Evolutionary conservation across 2,329 filamentous ascomycete genomes (phyloP), one percentile per base, ranked within the genome.

Genomic region (Clarireedia hainanense): DNA sequence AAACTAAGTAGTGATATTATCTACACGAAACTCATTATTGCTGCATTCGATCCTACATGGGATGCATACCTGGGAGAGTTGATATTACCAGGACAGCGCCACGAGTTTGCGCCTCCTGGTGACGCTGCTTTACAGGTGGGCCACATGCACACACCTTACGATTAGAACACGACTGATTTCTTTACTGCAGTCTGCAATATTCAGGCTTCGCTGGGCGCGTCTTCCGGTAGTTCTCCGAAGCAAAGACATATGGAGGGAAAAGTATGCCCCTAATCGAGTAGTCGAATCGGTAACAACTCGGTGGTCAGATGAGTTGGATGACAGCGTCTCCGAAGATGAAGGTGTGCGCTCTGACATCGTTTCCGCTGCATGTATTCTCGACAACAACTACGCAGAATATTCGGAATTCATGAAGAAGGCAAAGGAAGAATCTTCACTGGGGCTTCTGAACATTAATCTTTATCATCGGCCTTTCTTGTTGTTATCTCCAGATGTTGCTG

Each of bases 191-290:
- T 58, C 59, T 40, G 30, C 54, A 12, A 52, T 67, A n/a, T 46
- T 69, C 34, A 58, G 57, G 20, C 67, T 62, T 58, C 60, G 65
- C n/a, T 69, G 66, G 66, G 63, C 64, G 24, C 58, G 55, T 20
- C 37, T 67, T 17, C 46, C 60, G 9, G 14, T 64, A 3, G 53
- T 68, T 17, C 37, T 65, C 14, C 59, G 57, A 50, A 60, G 63
- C 7, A 63, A 65, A 58, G 60, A 63, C 26, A 26, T 42, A 9
- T 68, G 65, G 63, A 43, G 62, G 23, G 43, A 60, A 39, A 64
- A 50, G 40, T 51, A 60, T 43, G 55, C 55, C 4, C 26, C 6
- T 34, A 27, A 34, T 30, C 48, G 30, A 46, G 27, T 15, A 23
- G 37, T 56, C 23, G 12, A 24, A 7, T n/a, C 24, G 4, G 23